Evolutionary conservation across 2,329 filamentous ascomycete species (phyloP).

Genomic region (Trichoderma sp.): DNA sequence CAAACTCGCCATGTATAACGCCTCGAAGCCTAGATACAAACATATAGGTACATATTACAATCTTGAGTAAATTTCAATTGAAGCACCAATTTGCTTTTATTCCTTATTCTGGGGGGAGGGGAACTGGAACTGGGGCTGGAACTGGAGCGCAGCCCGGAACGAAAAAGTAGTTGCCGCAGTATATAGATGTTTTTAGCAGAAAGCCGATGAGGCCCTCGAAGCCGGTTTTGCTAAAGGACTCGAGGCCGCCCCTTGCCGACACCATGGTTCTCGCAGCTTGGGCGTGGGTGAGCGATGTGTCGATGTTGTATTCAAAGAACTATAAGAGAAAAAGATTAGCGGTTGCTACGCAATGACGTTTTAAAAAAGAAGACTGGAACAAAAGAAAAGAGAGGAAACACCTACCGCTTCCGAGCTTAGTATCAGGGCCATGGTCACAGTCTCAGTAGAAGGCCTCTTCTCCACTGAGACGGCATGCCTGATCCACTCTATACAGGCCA

Average conservation of each 20-base stretch:
- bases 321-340: background rate
- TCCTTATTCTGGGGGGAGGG: background rate
- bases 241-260: slow-evolving; percentile 10
- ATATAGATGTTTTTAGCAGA: slow-evolving; percentile 2
- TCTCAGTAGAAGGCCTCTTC: background rate
- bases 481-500: slow-evolving; percentile 11
- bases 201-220: slow-evolving; percentile 7
- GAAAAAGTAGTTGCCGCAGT: slow-evolving; percentile 1
- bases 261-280: slow-evolving; percentile 24
- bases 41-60: background rate
- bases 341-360: background rate
- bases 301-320: slow-evolving; percentile 11
- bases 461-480: slow-evolving; percentile 9
- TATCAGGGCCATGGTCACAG: slow-evolving; percentile 14
- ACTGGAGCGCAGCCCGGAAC: slow-evolving; percentile 7
- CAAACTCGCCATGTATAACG: background rate
- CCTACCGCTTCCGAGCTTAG: slow-evolving; percentile 24
- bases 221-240: background rate
- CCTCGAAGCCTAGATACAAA: background rate
- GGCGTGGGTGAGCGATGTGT: slow-evolving; percentile 7
- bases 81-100: background rate
- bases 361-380: background rate
- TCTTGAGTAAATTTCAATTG: background rate
- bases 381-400: background rate
- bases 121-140: background rate